These are phyloP conservation scores for Tilletiaria anomala DNA, from an alignment of 1,284 basidiomycete species.

Conservation along the genomic window DNA sequence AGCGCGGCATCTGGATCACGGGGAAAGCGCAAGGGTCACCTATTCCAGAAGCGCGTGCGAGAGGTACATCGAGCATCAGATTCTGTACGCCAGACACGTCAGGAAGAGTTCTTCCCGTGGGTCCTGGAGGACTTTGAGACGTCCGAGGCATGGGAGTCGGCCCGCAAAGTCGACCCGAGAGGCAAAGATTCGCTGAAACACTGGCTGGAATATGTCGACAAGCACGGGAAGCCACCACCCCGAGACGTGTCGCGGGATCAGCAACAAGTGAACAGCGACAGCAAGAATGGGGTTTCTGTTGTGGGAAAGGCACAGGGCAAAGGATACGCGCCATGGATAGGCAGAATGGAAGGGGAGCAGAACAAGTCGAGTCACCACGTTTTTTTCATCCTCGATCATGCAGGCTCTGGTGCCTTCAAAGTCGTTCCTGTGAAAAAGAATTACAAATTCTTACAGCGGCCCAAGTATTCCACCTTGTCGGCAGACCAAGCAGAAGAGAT, in stretches of 20 bases:
- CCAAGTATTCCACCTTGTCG: slow-evolving; percentile 19
- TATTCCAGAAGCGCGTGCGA: slow-evolving; percentile 23
- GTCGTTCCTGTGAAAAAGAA: slow-evolving; percentile 31
- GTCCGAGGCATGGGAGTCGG: slow-evolving; percentile 30
- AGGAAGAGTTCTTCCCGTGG: slow-evolving; percentile 36
- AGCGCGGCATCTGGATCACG: no score
- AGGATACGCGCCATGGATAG: slow-evolving; percentile 35
- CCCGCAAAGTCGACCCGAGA: slow-evolving; percentile 18
- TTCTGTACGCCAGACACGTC: slow-evolving; percentile 27
- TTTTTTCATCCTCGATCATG: slow-evolving; percentile 36
- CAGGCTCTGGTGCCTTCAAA: slow-evolving; percentile 33
- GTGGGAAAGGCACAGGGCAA: slow-evolving; percentile 5
- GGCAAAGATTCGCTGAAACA: slow-evolving; percentile 17
- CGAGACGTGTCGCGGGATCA: background rate
- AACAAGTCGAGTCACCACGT: slow-evolving; percentile 29
- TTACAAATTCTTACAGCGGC: slow-evolving; percentile 38
- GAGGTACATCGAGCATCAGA: slow-evolving; percentile 36
- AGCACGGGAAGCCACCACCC: background rate
- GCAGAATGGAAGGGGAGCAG: slow-evolving; percentile 34
- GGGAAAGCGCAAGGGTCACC: background rate
- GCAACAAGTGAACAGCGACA: background rate
- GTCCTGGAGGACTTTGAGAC: slow-evolving; percentile 38
- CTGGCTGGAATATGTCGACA: background rate
- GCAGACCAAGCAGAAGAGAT: slow-evolving; percentile 27
- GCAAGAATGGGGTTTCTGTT: background rate